Evolutionary conservation across 2,329 filamentous ascomycete genomes (phyloP).

Genomic region (Diplodia mutila): DNA sequence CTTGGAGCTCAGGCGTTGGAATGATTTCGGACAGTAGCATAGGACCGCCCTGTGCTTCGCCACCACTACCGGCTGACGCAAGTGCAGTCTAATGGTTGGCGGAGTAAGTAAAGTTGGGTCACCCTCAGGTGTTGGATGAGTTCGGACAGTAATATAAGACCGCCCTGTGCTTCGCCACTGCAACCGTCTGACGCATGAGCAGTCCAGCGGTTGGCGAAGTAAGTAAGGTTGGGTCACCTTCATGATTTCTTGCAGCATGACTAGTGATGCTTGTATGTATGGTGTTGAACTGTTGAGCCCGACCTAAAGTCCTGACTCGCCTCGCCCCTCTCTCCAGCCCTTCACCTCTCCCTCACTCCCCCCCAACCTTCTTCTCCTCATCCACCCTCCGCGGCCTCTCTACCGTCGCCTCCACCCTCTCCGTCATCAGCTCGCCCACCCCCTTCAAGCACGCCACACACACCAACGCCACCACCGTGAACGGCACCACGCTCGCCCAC

Average conservation of each 20-base stretch:
- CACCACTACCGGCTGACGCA: background rate
- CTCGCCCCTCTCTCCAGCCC: background rate
- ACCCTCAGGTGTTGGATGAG: too few relatives aligned
- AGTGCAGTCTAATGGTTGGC: background rate
- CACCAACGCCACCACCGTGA: slow-evolving; percentile 35
- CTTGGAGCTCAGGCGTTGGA: background rate
- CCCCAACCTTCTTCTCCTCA: slow-evolving; percentile 28
- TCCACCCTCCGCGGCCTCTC: slow-evolving; percentile 29
- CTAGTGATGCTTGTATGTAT: background rate
- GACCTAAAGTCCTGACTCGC: background rate
- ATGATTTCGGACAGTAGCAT: too few relatives aligned
- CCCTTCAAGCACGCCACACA: slow-evolving; percentile 36
- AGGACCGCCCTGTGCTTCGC: background rate
- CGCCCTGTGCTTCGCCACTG: background rate
- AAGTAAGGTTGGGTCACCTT: background rate
- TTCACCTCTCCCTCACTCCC: background rate
- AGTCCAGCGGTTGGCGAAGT: background rate
- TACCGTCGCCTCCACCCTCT: slow-evolving; percentile 39
- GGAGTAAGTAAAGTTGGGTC: background rate
- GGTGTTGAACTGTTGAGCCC: too few relatives aligned
- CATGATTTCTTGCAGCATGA: background rate
- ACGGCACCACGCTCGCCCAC: slow-evolving; percentile 39
- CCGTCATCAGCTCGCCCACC: slow-evolving; percentile 37
- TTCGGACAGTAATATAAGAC: background rate
- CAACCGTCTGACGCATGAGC: background rate